phyloP scores from a whole-genome alignment of 108 stramenopile species.

The Nannochloropsis granulata region DNA sequence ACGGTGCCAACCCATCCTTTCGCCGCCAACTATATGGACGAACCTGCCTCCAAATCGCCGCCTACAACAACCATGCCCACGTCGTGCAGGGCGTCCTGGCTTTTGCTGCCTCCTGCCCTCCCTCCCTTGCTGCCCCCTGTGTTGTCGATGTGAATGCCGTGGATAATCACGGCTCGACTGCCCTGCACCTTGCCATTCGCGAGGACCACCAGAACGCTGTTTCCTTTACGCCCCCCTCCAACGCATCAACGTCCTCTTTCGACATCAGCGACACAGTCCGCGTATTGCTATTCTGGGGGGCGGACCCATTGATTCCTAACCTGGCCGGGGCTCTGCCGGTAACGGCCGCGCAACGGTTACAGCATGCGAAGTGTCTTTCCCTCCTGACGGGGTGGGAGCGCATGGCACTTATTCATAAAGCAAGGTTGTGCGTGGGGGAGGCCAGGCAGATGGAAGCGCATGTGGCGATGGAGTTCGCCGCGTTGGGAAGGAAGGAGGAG shows the following conservation, averaged over 20 bases:
- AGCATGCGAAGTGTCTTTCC: neutral
- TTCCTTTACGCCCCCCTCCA: neutral
- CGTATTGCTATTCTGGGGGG: neutral
- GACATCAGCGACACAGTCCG: neutral
- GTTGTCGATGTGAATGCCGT: neutral
- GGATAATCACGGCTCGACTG: neutral
- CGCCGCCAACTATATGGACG: neutral
- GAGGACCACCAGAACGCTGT: neutral
- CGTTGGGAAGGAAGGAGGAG: neutral
- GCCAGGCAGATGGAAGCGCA: neutral
- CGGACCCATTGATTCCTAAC: neutral
- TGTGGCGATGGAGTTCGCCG: neutral
- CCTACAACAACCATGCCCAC: neutral
- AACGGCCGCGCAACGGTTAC: neutral
- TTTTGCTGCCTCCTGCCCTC: neutral
- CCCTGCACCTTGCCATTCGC: neutral
- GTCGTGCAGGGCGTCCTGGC: neutral
- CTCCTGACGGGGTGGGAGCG: neutral
- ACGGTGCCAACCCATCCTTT: neutral
- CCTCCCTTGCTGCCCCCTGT: neutral
- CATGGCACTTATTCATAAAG: neutral
- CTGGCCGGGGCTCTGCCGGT: neutral
- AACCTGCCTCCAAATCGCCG: neutral
- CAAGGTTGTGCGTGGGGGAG: neutral
- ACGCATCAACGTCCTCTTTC: neutral